Percentiles rank a stretch among this genome's conserved stretches.
phyloP scores from a whole-genome alignment of 2,329 filamentous ascomycete species.

The Paecilomyces niveus region DNA sequence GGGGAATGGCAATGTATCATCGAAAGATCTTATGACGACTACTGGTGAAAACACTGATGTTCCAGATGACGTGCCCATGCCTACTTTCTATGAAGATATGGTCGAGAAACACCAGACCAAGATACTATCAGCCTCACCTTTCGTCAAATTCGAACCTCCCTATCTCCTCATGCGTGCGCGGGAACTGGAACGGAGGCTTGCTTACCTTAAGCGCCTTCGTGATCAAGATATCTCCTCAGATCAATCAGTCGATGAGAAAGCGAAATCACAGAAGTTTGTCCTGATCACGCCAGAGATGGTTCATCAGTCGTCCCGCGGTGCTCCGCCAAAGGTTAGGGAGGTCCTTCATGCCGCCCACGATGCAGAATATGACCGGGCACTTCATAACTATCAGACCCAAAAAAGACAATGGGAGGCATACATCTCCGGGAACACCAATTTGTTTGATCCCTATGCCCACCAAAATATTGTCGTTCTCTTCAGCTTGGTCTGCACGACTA shows the following conservation, averaged over 20 bases:
- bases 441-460: slow-evolving; percentile 92
- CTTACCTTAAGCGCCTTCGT: slow-evolving; percentile 72
- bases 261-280: slow-evolving; percentile 67
- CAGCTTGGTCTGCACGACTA: slow-evolving; percentile 87
- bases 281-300: slow-evolving; percentile 96
- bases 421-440: slow-evolving; percentile 74
- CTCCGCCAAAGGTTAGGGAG: slow-evolving; percentile 81
- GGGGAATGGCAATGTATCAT: slow-evolving; percentile 6
- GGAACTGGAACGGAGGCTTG: slow-evolving; percentile 78
- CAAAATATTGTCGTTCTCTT: slow-evolving; percentile 94
- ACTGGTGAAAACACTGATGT: slow-evolving; percentile 41
- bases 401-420: slow-evolving; percentile 96
- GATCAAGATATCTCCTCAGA: slow-evolving; percentile 53
- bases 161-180: slow-evolving; percentile 88
- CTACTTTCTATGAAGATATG: slow-evolving; percentile 91
- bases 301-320: slow-evolving; percentile 69
- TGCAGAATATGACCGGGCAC: slow-evolving; percentile 90
- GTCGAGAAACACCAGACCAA: slow-evolving; percentile 90
- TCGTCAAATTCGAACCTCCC: slow-evolving; percentile 90
- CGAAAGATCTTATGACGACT: slow-evolving; percentile 9
- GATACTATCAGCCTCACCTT: slow-evolving; percentile 88
- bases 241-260: slow-evolving; percentile 52
- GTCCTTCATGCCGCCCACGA: slow-evolving; percentile 92
- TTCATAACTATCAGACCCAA: slow-evolving; percentile 90
- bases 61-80: slow-evolving; percentile 73